phyloP scores from a whole-genome alignment of 352 stramenopile genomes.

The Phytophthora melonis region DNA sequence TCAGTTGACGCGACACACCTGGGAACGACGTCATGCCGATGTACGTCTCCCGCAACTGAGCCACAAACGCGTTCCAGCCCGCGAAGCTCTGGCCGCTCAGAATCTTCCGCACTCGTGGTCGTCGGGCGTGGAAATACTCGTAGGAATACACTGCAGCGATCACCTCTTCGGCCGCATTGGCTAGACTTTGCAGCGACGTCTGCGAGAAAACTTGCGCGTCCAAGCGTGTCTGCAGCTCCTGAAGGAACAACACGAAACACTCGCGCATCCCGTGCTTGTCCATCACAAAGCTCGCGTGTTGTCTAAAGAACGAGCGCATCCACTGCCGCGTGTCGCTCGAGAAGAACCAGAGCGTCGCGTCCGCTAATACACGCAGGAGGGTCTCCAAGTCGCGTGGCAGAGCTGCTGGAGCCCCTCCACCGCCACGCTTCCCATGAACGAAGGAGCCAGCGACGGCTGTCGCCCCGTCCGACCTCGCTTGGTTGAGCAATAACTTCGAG shows the following conservation, averaged over 20 bases:
- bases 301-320: constrained; percentile 46
- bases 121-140: constrained; percentile 52
- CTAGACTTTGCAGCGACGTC: constrained; percentile 46
- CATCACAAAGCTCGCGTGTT: constrained; percentile 34
- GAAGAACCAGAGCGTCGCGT: constrained; percentile 58
- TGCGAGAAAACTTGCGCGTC: constrained; percentile 50
- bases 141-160: constrained; percentile 65
- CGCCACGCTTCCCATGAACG: background rate
- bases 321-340: constrained; percentile 49
- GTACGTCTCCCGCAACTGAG: constrained; percentile 64
- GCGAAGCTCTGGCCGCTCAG: constrained; percentile 54
- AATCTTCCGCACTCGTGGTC: constrained; percentile 52
- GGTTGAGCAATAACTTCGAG: constrained; percentile 52
- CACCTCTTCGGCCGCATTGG: constrained; percentile 58
- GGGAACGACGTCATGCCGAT: constrained; percentile 36
- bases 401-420: background rate
- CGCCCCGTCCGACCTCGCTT: constrained; percentile 21
- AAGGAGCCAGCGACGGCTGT: background rate
- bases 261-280: constrained; percentile 52
- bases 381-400: constrained; percentile 43
- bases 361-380: constrained; percentile 45
- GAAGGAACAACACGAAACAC: constrained; percentile 50
- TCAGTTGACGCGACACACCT: background rate
- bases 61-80: constrained; percentile 62
- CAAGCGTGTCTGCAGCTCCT: constrained; percentile 48